phyloP scores from a whole-genome alignment of 768 basidiomycete species.

The Pisolithus albus region DNA sequence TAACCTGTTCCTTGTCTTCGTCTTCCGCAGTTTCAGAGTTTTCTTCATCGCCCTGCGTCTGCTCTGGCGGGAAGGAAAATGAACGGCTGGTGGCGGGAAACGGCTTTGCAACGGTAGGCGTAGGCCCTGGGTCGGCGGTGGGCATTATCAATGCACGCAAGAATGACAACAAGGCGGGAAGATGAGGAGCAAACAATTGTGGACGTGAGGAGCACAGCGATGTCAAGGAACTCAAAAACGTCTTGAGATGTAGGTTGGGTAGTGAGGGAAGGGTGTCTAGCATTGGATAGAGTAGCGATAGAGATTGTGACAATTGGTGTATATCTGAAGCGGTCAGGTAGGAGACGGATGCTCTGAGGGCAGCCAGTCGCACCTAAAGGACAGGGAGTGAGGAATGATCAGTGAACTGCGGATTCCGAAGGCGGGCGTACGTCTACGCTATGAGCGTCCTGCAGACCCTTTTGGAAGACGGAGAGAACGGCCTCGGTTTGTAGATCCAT shows the following conservation, averaged over 20 bases:
- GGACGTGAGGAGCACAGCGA: slow-evolving; percentile 66
- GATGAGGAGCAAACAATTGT: slow-evolving; percentile 65
- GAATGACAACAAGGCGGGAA: slow-evolving; percentile 61
- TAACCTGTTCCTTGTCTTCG: slow-evolving; percentile 63
- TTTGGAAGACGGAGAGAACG: slow-evolving; percentile 58
- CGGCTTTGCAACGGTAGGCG: slow-evolving; percentile 45
- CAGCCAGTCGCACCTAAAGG: slow-evolving; percentile 61
- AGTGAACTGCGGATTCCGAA: background rate
- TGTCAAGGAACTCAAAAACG: slow-evolving; percentile 62
- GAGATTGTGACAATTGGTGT: slow-evolving; percentile 52
- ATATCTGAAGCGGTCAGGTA: slow-evolving; percentile 61
- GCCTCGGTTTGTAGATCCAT: slow-evolving; percentile 70
- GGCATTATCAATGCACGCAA: slow-evolving; percentile 68
- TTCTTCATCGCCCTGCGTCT: slow-evolving; percentile 24
- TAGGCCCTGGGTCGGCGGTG: slow-evolving; percentile 44
- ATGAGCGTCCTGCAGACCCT: slow-evolving; percentile 59
- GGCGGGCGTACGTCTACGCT: slow-evolving; percentile 51
- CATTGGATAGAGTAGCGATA: slow-evolving; percentile 61
- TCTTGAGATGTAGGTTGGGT: slow-evolving; percentile 47
- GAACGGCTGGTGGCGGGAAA: slow-evolving; percentile 29
- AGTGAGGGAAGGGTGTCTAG: slow-evolving; percentile 66
- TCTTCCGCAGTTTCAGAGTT: slow-evolving; percentile 39
- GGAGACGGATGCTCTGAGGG: slow-evolving; percentile 61
- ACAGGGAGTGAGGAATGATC: slow-evolving; percentile 1
- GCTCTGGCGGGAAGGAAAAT: slow-evolving; percentile 36